These are phyloP conservation scores for Fusarium sp. DNA, from an alignment of 2,329 filamentous ascomycete genomes.

Conservation along the genomic window DNA sequence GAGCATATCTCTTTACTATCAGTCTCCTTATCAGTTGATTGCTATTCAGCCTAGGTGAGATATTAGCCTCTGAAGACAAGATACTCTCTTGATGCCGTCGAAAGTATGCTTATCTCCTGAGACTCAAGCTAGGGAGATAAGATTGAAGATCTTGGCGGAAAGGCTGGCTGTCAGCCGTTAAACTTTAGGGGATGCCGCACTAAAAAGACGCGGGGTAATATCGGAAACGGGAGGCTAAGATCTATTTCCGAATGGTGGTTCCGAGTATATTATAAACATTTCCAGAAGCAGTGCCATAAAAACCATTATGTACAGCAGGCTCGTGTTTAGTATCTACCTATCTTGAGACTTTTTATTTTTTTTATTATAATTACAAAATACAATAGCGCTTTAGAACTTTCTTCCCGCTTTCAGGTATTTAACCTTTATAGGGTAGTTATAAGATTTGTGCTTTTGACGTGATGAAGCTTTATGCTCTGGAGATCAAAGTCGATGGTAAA, in stretches of 20 bases:
- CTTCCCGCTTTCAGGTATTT: rapidly evolving
- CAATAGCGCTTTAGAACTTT: rapidly evolving
- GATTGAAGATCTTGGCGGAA: neutral
- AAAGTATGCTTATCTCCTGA: neutral
- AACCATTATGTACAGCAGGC: rapidly evolving
- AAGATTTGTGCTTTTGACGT: rapidly evolving
- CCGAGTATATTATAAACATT: neutral
- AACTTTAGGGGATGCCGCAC: rapidly evolving
- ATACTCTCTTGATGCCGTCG: rapidly evolving
- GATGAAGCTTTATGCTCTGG: rapidly evolving
- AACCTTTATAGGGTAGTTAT: neutral
- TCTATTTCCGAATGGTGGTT: neutral
- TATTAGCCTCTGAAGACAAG: neutral
- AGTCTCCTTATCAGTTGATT: neutral
- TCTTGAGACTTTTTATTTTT: rapidly evolving
- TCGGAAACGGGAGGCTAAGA: too few species aligned
- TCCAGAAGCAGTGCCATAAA: rapidly evolving
- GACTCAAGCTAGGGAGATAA: neutral
- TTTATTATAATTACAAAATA: rapidly evolving
- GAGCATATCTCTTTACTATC: neutral
- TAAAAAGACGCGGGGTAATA: neutral
- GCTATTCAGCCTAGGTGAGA: too few species aligned
- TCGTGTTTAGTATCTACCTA: rapidly evolving
- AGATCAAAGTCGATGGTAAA: rapidly evolving
- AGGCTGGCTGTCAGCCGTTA: neutral